Conservation (phyloP, 2,329 filamentous ascomycete genomes). For the Monilinia vaccinii-corymbosi region DNA sequence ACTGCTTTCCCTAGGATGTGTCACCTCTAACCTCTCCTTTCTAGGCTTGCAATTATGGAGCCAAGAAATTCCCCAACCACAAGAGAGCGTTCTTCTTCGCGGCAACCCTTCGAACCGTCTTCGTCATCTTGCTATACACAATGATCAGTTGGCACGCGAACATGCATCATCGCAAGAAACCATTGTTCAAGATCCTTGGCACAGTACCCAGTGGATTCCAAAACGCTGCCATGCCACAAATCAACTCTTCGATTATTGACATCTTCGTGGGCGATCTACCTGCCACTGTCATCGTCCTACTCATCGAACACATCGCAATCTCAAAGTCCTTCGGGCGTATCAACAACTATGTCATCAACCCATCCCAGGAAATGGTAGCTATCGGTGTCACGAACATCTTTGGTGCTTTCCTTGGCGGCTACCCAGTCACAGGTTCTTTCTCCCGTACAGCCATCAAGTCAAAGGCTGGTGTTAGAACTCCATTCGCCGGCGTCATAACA, state of each 20-base stretch:
- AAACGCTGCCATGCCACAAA: constrained; percentile 61
- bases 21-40: neutral
- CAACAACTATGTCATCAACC: constrained; percentile 93
- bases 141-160: constrained; percentile 84
- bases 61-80: constrained; percentile 58
- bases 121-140: constrained; percentile 87
- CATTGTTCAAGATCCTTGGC: constrained; percentile 66
- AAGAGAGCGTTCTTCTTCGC: constrained; percentile 79
- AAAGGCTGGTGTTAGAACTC: constrained; percentile 88
- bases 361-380: constrained; percentile 90
- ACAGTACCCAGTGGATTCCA: constrained; percentile 79
- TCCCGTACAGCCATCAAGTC: constrained; percentile 95
- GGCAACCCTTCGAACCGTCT: constrained; percentile 82
- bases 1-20: too few relatives aligned
- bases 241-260: constrained; percentile 58
- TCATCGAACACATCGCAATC: constrained; percentile 96
- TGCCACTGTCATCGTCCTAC: constrained; percentile 80
- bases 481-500: constrained; percentile 82
- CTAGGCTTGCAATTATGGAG: constrained; percentile 48
- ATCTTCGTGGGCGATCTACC: constrained; percentile 67
- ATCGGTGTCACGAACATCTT: constrained; percentile 87
- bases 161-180: constrained; percentile 51
- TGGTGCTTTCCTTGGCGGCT: constrained; percentile 84
- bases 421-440: constrained; percentile 91
- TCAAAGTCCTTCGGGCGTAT: constrained; percentile 93